Evolutionary conservation across 306 rosid species (phyloP), one percentile per base, ranked within the genome.

Genomic region (Cucurbita pepo): DNA sequence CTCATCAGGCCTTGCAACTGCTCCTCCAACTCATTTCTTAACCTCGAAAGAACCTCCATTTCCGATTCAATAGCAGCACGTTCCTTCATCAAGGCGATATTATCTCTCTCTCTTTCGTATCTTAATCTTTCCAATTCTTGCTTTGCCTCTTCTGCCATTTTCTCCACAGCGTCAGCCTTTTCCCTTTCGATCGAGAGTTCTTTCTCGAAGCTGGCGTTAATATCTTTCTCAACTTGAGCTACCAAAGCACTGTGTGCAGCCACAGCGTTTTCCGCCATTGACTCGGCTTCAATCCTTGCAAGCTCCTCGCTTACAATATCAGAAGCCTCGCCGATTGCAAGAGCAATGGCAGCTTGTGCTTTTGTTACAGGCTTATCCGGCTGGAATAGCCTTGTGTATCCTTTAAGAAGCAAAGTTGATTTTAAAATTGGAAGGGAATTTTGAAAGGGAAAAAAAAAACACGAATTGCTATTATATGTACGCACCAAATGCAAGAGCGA

Each of bases 331-430:
- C 99, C 96, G 4, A 90, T 89, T 60, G 97, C 92, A 77, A 95
- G 95, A 74, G 97, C 99, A 81, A 95, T 78, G 71, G 99, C 97
- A 60, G 97, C 97, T 85, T 95, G 99, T 77, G 92, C 91, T 79
- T 95, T 95, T 37, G 97, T 95, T 62, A 95, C 99, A 7, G 99
- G 97, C 79, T 95, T 95, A 72, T 83, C 85, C 6, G 97, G 96
- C 84, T 91, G 99, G 83, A 95, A 95, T 50, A 91, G 81, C 79
- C 96, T 82, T 37, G 97, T 95, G 71, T 89, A 91, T 80, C 99
- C 99, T 95, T 64, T 78, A 55, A 65, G 65, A 44, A 40, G 15
- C 40, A 14, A 66, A 48, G 21, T n/a, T 48, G 8, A 59, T 34
- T 69, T 69, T 48, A 16, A 69, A 45, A 61, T 64, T 37, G 8